Evolutionary conservation across 2,329 filamentous ascomycete genomes (phyloP).

Genomic region (Peltaster fructicola): DNA sequence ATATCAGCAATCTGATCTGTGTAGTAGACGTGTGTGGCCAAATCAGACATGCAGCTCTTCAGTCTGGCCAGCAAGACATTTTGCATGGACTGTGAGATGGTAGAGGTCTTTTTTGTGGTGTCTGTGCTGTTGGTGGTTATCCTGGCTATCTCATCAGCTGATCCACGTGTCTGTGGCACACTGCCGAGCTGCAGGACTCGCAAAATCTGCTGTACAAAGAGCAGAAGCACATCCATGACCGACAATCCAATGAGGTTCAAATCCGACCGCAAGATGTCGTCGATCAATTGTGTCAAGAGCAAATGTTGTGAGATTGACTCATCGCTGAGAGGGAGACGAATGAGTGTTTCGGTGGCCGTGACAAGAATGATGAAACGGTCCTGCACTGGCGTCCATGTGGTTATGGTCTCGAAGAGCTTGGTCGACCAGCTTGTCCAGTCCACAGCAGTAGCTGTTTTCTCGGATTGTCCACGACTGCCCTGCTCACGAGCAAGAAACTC

Average conservation of each 20-base stretch:
- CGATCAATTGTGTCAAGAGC: slow-evolving; percentile 59
- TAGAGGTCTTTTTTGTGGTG: slow-evolving; percentile 3
- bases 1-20: slow-evolving; percentile 92
- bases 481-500: slow-evolving; percentile 42
- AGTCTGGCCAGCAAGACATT: slow-evolving; percentile 45
- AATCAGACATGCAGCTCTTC: slow-evolving; percentile 69
- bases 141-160: too few species aligned
- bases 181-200: slow-evolving; percentile 51
- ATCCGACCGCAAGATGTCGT: slow-evolving; percentile 67
- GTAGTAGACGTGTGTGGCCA: slow-evolving; percentile 93
- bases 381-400: slow-evolving; percentile 82
- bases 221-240: slow-evolving; percentile 83
- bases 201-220: slow-evolving; percentile 69
- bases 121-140: slow-evolving; percentile 12
- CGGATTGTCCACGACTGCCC: slow-evolving; percentile 5
- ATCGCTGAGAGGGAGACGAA: slow-evolving; percentile 52
- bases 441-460: slow-evolving; percentile 16
- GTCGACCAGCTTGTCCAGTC: slow-evolving; percentile 48
- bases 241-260: slow-evolving; percentile 90
- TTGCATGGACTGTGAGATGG: slow-evolving; percentile 1
- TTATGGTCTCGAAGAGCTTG: slow-evolving; percentile 60
- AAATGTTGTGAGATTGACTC: slow-evolving; percentile 52
- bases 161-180: slow-evolving; percentile 14
- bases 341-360: slow-evolving; percentile 58
- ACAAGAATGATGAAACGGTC: slow-evolving; percentile 84